These are phyloP conservation scores for Metschnikowia reukaufii DNA, from an alignment of 805 yeast species.

Conservation along the genomic window DNA sequence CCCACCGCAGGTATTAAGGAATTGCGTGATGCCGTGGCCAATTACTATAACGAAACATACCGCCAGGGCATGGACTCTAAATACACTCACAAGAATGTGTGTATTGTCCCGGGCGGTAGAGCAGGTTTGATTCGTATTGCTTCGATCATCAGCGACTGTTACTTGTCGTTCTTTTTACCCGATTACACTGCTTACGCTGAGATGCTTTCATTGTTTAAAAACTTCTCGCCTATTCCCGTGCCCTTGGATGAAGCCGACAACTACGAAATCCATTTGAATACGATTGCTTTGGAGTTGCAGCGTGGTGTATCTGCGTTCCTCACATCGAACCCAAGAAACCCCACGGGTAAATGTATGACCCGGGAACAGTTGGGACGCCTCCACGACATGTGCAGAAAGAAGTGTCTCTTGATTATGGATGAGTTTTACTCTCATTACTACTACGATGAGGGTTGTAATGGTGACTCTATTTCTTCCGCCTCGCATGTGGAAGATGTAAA, in stretches of 20 bases:
- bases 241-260: slow-evolving; percentile 58
- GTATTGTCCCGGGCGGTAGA: slow-evolving; percentile 65
- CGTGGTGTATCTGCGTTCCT: slow-evolving; percentile 59
- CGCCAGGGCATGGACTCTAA: slow-evolving; percentile 49
- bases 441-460: slow-evolving; percentile 53
- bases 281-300: slow-evolving; percentile 50
- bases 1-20: slow-evolving; percentile 59
- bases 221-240: slow-evolving; percentile 62
- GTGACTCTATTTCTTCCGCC: slow-evolving; percentile 52
- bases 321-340: slow-evolving; percentile 64
- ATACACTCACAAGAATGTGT: slow-evolving; percentile 60
- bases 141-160: slow-evolving; percentile 58
- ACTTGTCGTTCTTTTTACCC: slow-evolving; percentile 58
- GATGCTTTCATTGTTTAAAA: slow-evolving; percentile 61
- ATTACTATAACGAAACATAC: slow-evolving; percentile 54
- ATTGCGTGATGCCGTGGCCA: slow-evolving; percentile 57
- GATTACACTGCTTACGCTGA: slow-evolving; percentile 68
- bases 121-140: slow-evolving; percentile 65
- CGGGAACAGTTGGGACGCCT: slow-evolving; percentile 46
- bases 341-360: slow-evolving; percentile 56
- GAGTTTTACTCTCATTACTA: slow-evolving; percentile 61
- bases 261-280: slow-evolving; percentile 54
- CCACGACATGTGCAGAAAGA: slow-evolving; percentile 53
- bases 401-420: slow-evolving; percentile 60
- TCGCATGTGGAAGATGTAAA: slow-evolving; percentile 54